Conservation (phyloP, 1,139 yeast species). For the Kodamaea derodonti region DNA sequence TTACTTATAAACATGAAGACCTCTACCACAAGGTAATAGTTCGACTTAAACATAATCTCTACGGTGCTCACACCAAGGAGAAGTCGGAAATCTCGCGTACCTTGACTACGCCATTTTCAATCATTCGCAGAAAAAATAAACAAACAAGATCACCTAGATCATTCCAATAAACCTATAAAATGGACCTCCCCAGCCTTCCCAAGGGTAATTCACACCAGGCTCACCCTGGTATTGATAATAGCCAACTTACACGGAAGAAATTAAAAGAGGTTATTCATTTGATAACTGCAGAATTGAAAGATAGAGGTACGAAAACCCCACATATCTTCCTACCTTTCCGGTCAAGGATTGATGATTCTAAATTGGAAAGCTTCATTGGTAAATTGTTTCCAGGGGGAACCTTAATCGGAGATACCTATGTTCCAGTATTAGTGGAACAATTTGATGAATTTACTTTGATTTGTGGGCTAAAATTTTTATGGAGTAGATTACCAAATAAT, state of each 20-base stretch:
- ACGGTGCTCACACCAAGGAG: too few relatives aligned
- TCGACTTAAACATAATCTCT: too few relatives aligned
- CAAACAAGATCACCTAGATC: not conserved
- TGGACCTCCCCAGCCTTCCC: conserved; percentile 17
- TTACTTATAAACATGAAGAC: too few relatives aligned
- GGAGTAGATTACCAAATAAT: conserved; percentile 80
- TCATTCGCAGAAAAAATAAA: not conserved
- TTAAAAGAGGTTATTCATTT: conserved; percentile 61
- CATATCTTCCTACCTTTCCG: conserved; percentile 67
- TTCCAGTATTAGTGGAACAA: conserved; percentile 34
- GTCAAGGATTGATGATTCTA: conserved; percentile 57
- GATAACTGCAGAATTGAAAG: conserved; percentile 63
- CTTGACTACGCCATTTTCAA: too few relatives aligned
- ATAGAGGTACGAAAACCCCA: conserved; percentile 54
- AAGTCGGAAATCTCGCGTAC: too few relatives aligned
- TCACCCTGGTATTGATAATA: conserved; percentile 12
- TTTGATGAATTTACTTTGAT: conserved; percentile 68
- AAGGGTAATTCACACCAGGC: conserved; percentile 6
- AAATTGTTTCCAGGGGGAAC: conserved; percentile 53
- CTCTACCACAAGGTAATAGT: too few relatives aligned
- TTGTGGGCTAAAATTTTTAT: conserved; percentile 72
- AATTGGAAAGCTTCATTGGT: conserved; percentile 50
- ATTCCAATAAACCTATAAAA: not conserved
- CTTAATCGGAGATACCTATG: conserved; percentile 30
- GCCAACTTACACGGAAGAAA: conserved; percentile 60